phyloP scores from a whole-genome alignment of 345 rosid species.

The Pugionium cornutum region DNA sequence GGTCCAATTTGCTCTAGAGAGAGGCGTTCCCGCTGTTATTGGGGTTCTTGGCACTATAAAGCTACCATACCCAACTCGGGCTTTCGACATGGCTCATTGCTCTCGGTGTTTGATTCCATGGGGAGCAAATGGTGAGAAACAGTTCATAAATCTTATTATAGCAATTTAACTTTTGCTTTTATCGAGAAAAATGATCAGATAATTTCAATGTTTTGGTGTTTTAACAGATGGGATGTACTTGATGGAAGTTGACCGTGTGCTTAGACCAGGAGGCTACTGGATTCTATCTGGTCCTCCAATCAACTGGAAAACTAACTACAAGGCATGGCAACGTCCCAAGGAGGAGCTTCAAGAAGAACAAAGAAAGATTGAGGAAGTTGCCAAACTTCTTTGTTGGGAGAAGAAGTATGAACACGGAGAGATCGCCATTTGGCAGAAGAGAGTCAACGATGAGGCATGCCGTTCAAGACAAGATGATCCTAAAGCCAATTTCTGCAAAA shows the following conservation, averaged over 20 bases:
- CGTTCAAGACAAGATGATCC: conserved; percentile 63
- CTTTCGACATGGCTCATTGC: conserved; percentile 99
- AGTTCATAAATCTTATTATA: neutral
- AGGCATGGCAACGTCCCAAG: conserved; percentile 94
- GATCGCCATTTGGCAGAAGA: conserved; percentile 95
- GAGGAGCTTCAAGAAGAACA: conserved; percentile 93
- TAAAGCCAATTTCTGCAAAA: conserved; percentile 67
- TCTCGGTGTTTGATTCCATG: conserved; percentile 98
- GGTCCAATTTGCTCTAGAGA: conserved; percentile 97
- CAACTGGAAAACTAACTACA: conserved; percentile 83
- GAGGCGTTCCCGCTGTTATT: conserved; percentile 98
- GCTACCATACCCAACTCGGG: conserved; percentile 88
- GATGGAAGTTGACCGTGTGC: conserved; percentile 97
- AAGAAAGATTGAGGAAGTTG: conserved; percentile 76
- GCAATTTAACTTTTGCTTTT: neutral
- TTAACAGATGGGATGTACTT: conserved; percentile 81
- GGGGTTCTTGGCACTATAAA: conserved; percentile 96
- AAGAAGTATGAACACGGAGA: conserved; percentile 89
- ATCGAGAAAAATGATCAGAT: neutral
- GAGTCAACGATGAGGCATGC: conserved; percentile 61
- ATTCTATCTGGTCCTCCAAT: conserved; percentile 97
- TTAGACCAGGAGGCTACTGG: conserved; percentile 99
- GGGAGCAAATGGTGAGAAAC: conserved; percentile 82
- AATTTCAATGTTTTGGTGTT: conserved; percentile 13
- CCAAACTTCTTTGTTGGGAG: conserved; percentile 95